Percentiles rank a stretch among this genome's conserved stretches.
Evolutionary conservation across 2,329 filamentous ascomycete species (phyloP).

Genomic region (Colletotrichum spinosum): DNA sequence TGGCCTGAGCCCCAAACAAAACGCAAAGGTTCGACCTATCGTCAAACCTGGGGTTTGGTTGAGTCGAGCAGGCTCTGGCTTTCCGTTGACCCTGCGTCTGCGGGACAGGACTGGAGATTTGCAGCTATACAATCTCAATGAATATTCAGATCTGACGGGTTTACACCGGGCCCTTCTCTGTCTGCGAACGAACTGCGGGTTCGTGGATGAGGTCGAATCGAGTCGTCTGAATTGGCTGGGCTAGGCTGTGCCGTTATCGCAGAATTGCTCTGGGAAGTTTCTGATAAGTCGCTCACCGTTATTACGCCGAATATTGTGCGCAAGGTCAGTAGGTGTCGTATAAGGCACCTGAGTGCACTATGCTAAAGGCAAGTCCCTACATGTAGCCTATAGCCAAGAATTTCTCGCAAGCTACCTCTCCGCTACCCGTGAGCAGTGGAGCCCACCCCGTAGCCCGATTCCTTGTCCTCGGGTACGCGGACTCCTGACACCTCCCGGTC

Average conservation of each 20-base stretch:
- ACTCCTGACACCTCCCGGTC: conserved; percentile 32
- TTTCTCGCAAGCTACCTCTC: too few relatives aligned
- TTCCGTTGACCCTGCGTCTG: background rate
- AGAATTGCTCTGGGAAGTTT: conserved; percentile 16
- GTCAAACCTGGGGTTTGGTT: too few relatives aligned
- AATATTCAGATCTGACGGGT: background rate
- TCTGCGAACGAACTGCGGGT: conserved; percentile 10
- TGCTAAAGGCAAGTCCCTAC: conserved; percentile 5
- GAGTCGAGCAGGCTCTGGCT: background rate
- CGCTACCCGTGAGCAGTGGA: too few relatives aligned
- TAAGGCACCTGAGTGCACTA: conserved; percentile 11
- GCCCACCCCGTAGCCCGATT: too few relatives aligned
- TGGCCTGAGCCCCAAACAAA: conserved; percentile 8
- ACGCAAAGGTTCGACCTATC: too few relatives aligned
- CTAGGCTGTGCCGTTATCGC: conserved; percentile 24
- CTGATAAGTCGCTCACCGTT: conserved; percentile 27
- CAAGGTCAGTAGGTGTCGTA: background rate
- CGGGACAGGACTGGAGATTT: background rate
- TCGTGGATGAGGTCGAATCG: conserved; percentile 5
- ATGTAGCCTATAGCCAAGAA: conserved; percentile 2
- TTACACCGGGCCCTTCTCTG: conserved; percentile 14
- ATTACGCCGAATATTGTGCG: conserved; percentile 17
- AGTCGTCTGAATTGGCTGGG: conserved; percentile 27
- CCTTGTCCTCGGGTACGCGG: conserved; percentile 10
- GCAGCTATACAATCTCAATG: background rate